Evolutionary conservation across 2,329 filamentous ascomycete species (phyloP), one percentile per base, ranked within the genome.

Genomic region (Monilinia polystroma): DNA sequence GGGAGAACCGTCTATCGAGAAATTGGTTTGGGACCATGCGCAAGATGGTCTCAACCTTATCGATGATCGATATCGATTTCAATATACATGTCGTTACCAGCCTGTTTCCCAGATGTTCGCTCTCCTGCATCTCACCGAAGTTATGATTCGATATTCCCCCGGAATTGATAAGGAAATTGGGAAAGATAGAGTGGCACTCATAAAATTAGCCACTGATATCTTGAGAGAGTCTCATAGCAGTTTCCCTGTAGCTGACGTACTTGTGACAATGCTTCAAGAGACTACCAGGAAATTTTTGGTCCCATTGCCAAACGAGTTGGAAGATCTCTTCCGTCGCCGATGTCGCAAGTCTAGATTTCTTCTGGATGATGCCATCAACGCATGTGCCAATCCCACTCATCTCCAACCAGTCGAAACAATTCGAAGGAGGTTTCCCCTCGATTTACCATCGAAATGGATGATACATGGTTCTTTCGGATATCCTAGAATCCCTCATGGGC

Each of bases 91-190:
- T 63, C 72, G 72, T 29, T 77, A 76, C 64, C 75, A 77, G 53
- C 72, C 75, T 3, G 73, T 75, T 1, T 65, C 77, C 20, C 77
- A 78, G 62, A 74, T 77, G 68, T 76, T 77, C 68, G 69, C 72
- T 29, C 23, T 75, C 41, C 70, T 78, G 4, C 74, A 77, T 55
- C 64, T 78, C 29, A 72, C 70, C 14, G 75, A 77, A 59, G 60
- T 73, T 10, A 59, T 77, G 35, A 67, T 72, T n/a, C 73, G 75
- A 29, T 75, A 73, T 60, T 77, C 73, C 29, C 73, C 75, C 14
- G 68, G 67, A n/a, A 70, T 67, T 11, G 52, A 69, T 14, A 70
- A 74, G 47, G 68, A 68, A 10, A 47, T 56, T 60, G 63, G 70
- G 12, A 73, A 71, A 53, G 70, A 74, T 68, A 75, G 73, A 3